Conservation (phyloP, 768 basidiomycete genomes). For the Lactifluus pinguis region DNA sequence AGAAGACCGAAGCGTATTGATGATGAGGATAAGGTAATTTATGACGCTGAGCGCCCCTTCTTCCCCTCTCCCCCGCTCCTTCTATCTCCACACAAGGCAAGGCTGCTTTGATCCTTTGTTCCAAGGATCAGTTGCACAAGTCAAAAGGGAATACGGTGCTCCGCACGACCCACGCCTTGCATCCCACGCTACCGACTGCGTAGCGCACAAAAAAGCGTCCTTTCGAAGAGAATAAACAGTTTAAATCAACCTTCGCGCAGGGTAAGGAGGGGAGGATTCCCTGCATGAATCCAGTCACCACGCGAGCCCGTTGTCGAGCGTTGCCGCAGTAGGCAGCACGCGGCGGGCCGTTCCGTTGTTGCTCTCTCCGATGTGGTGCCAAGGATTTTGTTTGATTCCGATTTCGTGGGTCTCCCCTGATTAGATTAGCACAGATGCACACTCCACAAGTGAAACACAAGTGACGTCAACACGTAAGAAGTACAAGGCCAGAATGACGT, state of each 20-base stretch:
- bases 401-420: no score
- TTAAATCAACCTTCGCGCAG: not conserved
- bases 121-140: slow-evolving; percentile 6
- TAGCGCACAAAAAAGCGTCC: slow-evolving; percentile 2
- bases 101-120: no score
- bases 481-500: not conserved
- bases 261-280: not conserved
- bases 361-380: no score
- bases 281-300: slow-evolving; percentile 4
- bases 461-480: not conserved
- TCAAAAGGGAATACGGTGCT: slow-evolving; percentile 11
- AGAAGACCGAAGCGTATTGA: not conserved
- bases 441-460: no score
- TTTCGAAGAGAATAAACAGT: not conserved
- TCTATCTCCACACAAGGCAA: not conserved
- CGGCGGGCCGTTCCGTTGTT: no score
- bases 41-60: not conserved
- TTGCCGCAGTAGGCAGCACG: no score
- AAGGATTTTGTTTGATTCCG: no score
- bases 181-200: slow-evolving; percentile 5
- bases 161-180: slow-evolving; percentile 6
- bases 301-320: not conserved
- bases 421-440: no score
- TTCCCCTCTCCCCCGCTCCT: no score
- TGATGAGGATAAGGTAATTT: not conserved